These are phyloP conservation scores for Sporothrix pallida DNA, from an alignment of 2,329 filamentous ascomycete genomes.

Conservation along the genomic window DNA sequence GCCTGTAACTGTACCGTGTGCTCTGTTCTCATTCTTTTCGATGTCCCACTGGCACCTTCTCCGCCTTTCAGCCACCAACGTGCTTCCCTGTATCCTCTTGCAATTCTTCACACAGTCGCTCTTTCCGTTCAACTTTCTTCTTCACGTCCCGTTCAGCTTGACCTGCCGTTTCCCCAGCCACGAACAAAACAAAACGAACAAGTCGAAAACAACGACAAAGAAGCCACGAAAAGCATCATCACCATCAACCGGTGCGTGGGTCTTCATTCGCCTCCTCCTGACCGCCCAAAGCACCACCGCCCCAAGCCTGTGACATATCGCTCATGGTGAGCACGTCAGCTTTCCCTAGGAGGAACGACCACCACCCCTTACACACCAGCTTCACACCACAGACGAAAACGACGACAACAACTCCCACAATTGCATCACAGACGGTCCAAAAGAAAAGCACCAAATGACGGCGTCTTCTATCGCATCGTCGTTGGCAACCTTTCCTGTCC, in stretches of 20 bases:
- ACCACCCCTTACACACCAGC: background rate
- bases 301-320: background rate
- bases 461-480: background rate
- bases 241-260: constrained; percentile 2
- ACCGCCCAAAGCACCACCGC: background rate
- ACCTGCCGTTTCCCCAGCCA: background rate
- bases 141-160: background rate
- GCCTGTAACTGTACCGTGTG: background rate
- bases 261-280: background rate
- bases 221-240: background rate
- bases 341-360: background rate
- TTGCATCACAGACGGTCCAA: constrained; percentile 2
- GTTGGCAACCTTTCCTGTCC: background rate
- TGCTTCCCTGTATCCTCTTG: constrained; percentile 1
- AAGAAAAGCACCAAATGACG: constrained; percentile 23
- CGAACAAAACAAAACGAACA: constrained; percentile 8
- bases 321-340: constrained; percentile 8
- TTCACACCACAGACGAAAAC: background rate
- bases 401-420: background rate
- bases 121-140: background rate
- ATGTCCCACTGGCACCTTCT: background rate
- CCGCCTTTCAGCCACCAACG: constrained; percentile 22
- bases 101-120: background rate
- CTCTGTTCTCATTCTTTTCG: too few species aligned
- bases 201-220: background rate